Base-by-base conservation (phyloP, 306 rosid genomes). In the Phaseolus lunatus region DNA sequence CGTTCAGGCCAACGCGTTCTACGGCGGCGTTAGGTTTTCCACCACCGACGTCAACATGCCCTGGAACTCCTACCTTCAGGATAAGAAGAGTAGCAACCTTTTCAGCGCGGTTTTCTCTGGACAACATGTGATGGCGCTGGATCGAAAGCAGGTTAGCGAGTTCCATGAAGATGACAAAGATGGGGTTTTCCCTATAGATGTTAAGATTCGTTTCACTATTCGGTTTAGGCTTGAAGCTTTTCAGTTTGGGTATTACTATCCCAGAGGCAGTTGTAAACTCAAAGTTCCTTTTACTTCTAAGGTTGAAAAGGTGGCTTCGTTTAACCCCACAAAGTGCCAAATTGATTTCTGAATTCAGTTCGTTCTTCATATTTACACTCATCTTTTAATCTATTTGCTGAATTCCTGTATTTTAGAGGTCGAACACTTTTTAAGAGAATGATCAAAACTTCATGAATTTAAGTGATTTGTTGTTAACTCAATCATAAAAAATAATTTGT, bases 131-230 rank as follows among this genome's bases (percentile, higher is more conserved):
- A 2, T 86, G 53, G 4, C 22, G 49, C 81, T 75, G 0, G 63
- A 52, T 20, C 20, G 23, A 0, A 56, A 78, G 0, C 72, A 39
- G n/a, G 68, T 56, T 3, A 27, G 77, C 1, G 47, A 73, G 20
- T 87, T 80, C 43, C 48, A 78, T 0, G 12, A 69, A 16, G 84
- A 91, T 63, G 79, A 4, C n/a, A 13, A 1, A 1, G 41, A 26
- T 1, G 92, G 86, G 68, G 47, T 43, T 1, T 91, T 76, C 44
- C 52, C 35, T 5, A 75, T 91, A n/a, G 82, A 86, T 26, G 44
- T 89, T 4, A 78, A 81, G 81, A 57, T 91, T 13, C 47, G 83
- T 16, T 81, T 90, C 39, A 44, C 58, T 15, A 66, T 90, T 6
- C 78, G 96, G 80, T 81, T 85, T 75, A 84, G 84, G 71, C 64